These are phyloP conservation scores for Ogataea zsoltii DNA, from an alignment of 805 yeast genomes.

Conservation along the genomic window DNA sequence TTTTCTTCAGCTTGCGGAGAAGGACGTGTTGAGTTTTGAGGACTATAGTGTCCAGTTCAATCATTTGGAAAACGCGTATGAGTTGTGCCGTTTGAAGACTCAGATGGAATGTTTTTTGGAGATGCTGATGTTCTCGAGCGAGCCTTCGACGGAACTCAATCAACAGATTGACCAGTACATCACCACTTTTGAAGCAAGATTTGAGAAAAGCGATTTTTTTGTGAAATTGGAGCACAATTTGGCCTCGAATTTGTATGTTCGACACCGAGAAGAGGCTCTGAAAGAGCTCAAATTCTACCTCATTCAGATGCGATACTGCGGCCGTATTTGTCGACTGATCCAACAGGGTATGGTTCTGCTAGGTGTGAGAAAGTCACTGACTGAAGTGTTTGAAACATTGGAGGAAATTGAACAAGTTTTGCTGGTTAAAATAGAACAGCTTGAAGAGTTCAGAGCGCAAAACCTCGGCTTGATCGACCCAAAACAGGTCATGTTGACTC, in stretches of 20 bases:
- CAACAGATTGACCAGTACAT: constrained; percentile 4
- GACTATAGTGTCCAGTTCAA: constrained; percentile 11
- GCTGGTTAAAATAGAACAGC: neutral
- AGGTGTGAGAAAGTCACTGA: constrained; percentile 2
- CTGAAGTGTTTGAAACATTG: neutral
- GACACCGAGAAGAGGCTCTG: constrained; percentile 6
- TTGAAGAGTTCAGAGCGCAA: constrained; percentile 3
- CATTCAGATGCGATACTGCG: constrained; percentile 5
- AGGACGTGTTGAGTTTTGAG: constrained; percentile 4
- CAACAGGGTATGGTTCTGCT: constrained; percentile 8
- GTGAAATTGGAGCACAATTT: constrained; percentile 2
- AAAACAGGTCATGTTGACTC: neutral
- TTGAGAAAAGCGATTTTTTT: constrained; percentile 5
- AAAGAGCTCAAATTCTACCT: neutral
- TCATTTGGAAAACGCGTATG: constrained; percentile 7
- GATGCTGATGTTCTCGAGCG: constrained; percentile 7
- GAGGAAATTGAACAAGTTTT: neutral
- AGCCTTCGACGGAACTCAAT: constrained; percentile 1
- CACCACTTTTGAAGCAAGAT: constrained; percentile 6
- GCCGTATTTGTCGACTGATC: neutral
- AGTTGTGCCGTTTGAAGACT: constrained; percentile 4
- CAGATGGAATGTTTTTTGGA: constrained; percentile 7
- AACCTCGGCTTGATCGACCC: constrained; percentile 9
- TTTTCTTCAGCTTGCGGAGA: neutral
- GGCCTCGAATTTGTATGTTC: constrained; percentile 5